Evolutionary conservation across 768 basidiomycete species (phyloP).

Genomic region (Mycena maculata): DNA sequence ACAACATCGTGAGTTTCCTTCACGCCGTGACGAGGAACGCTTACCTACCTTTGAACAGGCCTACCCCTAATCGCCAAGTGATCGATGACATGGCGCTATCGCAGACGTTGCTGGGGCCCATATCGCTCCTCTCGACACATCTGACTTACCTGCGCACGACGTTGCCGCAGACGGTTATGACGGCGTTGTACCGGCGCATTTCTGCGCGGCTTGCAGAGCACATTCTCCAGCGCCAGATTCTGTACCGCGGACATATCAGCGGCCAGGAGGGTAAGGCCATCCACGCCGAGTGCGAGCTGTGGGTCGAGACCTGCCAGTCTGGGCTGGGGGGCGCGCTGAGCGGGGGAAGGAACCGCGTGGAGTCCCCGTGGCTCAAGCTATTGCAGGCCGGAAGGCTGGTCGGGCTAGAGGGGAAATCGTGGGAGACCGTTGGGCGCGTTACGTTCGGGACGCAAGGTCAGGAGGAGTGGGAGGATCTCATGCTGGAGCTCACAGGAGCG

Average conservation of each 20-base stretch:
- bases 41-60: constrained; percentile 30
- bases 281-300: constrained; percentile 79
- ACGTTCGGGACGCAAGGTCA: constrained; percentile 62
- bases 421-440: constrained; percentile 57
- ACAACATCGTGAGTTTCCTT: constrained; percentile 52
- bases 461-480: constrained; percentile 66
- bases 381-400: constrained; percentile 78
- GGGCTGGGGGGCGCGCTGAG: constrained; percentile 62
- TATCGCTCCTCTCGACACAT: constrained; percentile 86
- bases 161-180: constrained; percentile 68
- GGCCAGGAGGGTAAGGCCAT: constrained; percentile 70
- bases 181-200: constrained; percentile 79
- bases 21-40: not conserved
- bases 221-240: constrained; percentile 84
- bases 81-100: constrained; percentile 65
- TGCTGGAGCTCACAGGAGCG: constrained; percentile 66
- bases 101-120: constrained; percentile 76
- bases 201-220: constrained; percentile 78
- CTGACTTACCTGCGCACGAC: constrained; percentile 73
- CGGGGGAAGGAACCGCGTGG: constrained; percentile 64
- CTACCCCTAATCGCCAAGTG: constrained; percentile 32
- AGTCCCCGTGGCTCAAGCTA: constrained; percentile 82
- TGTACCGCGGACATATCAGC: constrained; percentile 79
- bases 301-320: constrained; percentile 82
- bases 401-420: constrained; percentile 65